phyloP scores from a whole-genome alignment of 1,284 basidiomycete species.

The Pseudozyma sp. region DNA sequence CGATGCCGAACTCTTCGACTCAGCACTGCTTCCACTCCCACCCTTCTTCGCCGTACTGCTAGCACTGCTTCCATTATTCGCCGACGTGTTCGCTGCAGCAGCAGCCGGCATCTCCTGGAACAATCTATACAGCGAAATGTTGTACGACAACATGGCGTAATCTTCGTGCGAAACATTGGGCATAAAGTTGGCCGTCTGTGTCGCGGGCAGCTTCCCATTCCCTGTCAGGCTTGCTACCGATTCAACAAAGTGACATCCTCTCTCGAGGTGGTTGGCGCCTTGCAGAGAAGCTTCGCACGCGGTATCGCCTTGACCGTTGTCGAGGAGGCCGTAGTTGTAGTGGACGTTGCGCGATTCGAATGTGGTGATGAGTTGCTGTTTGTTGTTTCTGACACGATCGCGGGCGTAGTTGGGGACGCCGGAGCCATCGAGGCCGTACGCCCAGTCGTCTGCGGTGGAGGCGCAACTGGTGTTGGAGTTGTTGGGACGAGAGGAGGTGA shows the following conservation, averaged over 20 bases:
- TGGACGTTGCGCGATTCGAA: conserved; percentile 56
- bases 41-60: conserved; percentile 8
- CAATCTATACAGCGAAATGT: conserved; percentile 49
- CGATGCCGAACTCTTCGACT: conserved; percentile 1
- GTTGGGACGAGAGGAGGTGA: conserved; percentile 37
- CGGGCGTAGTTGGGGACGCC: conserved; percentile 52
- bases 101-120: conserved; percentile 45
- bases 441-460: conserved; percentile 40
- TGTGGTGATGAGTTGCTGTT: conserved; percentile 31
- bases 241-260: conserved; percentile 55
- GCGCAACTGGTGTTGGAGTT: conserved; percentile 30
- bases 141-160: conserved; percentile 61
- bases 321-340: conserved; percentile 58
- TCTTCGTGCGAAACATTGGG: conserved; percentile 61
- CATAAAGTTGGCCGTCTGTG: conserved; percentile 60
- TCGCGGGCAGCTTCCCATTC: conserved; percentile 36
- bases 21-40: conserved; percentile 3
- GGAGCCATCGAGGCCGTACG: conserved; percentile 50
- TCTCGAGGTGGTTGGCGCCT: conserved; percentile 60
- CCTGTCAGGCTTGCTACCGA: conserved; percentile 20
- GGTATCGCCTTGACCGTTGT: conserved; percentile 65
- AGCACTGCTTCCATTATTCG: not conserved
- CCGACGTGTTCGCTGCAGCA: conserved; percentile 1
- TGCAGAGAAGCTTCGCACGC: conserved; percentile 54
- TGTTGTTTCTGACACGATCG: conserved; percentile 45